A percentile compares a stretch with the other conserved stretches of the same genome.
phyloP scores from a whole-genome alignment of 108 stramenopile species.

The Epithemia pelagica region DNA sequence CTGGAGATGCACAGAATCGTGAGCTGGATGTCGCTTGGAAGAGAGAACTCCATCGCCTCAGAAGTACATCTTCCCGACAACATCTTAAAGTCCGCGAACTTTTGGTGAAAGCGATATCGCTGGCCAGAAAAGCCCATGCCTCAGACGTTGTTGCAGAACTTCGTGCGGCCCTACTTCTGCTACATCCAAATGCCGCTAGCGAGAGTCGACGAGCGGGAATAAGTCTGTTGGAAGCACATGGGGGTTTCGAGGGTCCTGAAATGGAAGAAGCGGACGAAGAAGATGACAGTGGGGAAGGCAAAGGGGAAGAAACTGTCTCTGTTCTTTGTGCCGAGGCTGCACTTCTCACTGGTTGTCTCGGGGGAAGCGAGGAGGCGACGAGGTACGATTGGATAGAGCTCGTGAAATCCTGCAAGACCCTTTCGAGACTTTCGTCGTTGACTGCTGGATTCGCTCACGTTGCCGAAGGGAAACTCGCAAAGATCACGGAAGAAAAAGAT shows the following conservation, averaged over 20 bases:
- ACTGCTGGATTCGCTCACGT: constrained; percentile 37
- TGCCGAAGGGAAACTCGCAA: constrained; percentile 36
- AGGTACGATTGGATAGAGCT: constrained; percentile 72
- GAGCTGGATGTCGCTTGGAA: constrained; percentile 52
- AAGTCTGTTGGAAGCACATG: constrained; percentile 52
- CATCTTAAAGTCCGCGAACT: constrained; percentile 49
- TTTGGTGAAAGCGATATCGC: constrained; percentile 63
- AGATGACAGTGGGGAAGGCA: constrained; percentile 31
- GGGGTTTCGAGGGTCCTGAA: constrained; percentile 49
- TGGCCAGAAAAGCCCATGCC: constrained; percentile 70
- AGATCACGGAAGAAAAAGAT: constrained; percentile 51
- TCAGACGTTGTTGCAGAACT: constrained; percentile 58
- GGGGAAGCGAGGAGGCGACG: constrained; percentile 52
- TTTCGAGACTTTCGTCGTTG: constrained; percentile 60
- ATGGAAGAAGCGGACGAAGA: constrained; percentile 57
- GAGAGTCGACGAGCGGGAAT: constrained; percentile 58
- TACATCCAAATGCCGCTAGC: constrained; percentile 55
- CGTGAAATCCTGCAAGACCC: constrained; percentile 56
- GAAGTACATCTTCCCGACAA: constrained; percentile 32
- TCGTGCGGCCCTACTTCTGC: constrained; percentile 48
- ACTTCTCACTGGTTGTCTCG: constrained; percentile 61
- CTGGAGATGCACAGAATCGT: constrained; percentile 38
- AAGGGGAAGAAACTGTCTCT: constrained; percentile 39
- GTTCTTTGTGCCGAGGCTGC: constrained; percentile 60
- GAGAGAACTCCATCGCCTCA: constrained; percentile 52